phyloP scores from a whole-genome alignment of 495 filamentous ascomycete genomes.

The Arthonia radiata region DNA sequence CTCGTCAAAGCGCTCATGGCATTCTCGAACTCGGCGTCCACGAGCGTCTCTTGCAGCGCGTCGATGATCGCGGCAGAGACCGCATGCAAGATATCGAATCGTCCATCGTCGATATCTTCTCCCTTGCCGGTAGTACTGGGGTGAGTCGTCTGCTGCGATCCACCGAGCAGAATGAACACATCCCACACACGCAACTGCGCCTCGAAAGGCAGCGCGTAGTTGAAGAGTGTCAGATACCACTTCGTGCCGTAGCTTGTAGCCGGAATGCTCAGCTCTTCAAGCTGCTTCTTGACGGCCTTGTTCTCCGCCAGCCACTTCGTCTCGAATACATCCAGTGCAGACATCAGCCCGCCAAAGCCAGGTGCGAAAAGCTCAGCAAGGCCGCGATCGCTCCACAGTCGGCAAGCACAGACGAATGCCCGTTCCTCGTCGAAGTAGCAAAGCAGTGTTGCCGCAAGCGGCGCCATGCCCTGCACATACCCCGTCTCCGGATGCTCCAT shows the following conservation, averaged over 20 bases:
- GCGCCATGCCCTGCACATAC: constrained; percentile 97
- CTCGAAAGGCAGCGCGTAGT: constrained; percentile 84
- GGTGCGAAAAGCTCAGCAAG: constrained; percentile 61
- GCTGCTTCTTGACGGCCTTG: constrained; percentile 41
- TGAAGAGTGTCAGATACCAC: constrained; percentile 97
- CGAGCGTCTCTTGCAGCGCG: constrained; percentile 67
- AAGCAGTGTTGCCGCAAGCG: constrained; percentile 72
- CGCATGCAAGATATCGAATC: constrained; percentile 78
- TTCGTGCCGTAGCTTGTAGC: constrained; percentile 82
- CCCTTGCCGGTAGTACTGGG: constrained; percentile 1
- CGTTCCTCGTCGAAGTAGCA: constrained; percentile 94
- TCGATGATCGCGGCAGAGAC: constrained; percentile 78
- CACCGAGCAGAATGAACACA: constrained; percentile 91
- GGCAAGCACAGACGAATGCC: constrained; percentile 82
- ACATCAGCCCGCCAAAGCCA: constrained; percentile 73
- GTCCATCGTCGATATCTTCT: constrained; percentile 23
- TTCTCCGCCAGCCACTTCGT: constrained; percentile 54
- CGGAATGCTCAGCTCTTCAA: constrained; percentile 59
- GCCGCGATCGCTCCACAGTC: constrained; percentile 73
- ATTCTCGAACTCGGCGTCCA: constrained; percentile 92
- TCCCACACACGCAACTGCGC: constrained; percentile 98
- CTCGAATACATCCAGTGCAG: constrained; percentile 71
- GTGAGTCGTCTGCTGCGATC: constrained; percentile 17
- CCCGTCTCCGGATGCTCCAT: constrained; percentile 79
- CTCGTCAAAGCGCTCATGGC: constrained; percentile 93